Evolutionary conservation across 306 rosid species (phyloP), one percentile per base, ranked within the genome.

Genomic region (Prunus kanzakura): DNA sequence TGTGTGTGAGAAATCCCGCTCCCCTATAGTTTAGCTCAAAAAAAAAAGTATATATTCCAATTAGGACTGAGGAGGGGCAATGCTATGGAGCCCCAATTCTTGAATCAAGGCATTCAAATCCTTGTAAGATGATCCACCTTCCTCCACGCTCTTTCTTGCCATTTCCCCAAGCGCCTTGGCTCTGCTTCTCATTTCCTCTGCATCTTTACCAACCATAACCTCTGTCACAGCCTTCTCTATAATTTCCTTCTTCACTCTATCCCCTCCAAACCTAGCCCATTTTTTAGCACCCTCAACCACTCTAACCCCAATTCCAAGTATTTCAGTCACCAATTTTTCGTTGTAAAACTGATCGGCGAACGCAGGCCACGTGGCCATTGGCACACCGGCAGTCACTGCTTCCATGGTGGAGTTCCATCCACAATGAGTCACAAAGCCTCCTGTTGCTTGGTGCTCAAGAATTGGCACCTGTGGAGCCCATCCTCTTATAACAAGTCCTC

Each of bases 351-450:
- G 84, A 25, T 86, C 84, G 0, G 57, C 76, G 0, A 32, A 58
- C 41, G 74, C 65, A 0, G 89, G 89, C 89, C 89, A 86, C 1
- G 85, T 86, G 45, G 70, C 79, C 87, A 80, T 77, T 0, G 83
- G 70, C 27, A 86, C 71, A 12, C 89, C 87, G 0, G 81, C 74
- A 19, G 51, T 22, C 38, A 86, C 74, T 13, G 51, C 85, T 58
- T 86, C 87, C 11, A 86, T 23, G 0, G 69, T 23, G 0, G 82
- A 85, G 56, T 86, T 86, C 87, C 89, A 86, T 19, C 89, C 89
- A 71, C 86, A 83, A 57, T 83, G 81, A 58, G 79, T 86, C 69
- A 83, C 77, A 60, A 83, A 83, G 7, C 72, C 83, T 6, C 87
- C 87, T 2, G 77, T 66, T 1, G 87, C 81, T 77, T 56, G 60